These are phyloP conservation scores for Eimeria falciformis DNA, from an alignment of 169 alveolate species.

Conservation along the genomic window DNA sequence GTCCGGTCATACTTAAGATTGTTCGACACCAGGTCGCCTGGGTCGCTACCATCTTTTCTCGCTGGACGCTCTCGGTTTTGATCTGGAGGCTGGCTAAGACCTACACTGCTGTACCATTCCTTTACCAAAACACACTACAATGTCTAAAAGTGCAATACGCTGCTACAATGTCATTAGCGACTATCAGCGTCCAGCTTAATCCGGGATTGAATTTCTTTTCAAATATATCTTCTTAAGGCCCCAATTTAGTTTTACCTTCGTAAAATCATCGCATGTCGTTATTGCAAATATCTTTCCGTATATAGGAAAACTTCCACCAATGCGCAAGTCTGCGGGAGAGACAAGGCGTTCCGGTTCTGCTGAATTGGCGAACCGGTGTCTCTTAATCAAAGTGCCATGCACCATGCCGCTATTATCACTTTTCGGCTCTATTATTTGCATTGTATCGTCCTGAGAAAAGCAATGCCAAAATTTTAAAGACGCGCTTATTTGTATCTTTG, in stretches of 20 bases:
- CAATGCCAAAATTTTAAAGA: background rate
- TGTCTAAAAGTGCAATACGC: conserved; percentile 15
- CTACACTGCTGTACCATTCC: conserved; percentile 63
- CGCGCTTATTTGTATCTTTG: background rate
- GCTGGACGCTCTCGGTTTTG: conserved; percentile 8
- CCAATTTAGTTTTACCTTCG: conserved; percentile 80
- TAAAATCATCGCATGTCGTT: conserved; percentile 86
- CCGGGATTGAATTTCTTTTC: background rate
- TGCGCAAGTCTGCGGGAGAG: conserved; percentile 85
- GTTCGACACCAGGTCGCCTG: no score
- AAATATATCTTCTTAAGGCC: no score
- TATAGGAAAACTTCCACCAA: conserved; percentile 85
- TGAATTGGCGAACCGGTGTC: conserved; percentile 85
- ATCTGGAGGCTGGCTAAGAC: conserved; percentile 29
- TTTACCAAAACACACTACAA: conserved; percentile 39
- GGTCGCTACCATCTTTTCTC: no score
- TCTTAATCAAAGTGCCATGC: conserved; percentile 88
- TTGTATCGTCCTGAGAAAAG: conserved; percentile 84
- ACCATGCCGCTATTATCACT: conserved; percentile 89
- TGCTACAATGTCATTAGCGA: background rate
- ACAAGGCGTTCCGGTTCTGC: conserved; percentile 81
- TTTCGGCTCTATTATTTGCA: conserved; percentile 86
- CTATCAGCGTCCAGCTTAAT: background rate
- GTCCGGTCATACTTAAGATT: no score
- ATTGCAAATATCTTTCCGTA: conserved; percentile 86